Base-by-base conservation (phyloP, 1,139 yeast species). In the Spathaspora sp. region DNA sequence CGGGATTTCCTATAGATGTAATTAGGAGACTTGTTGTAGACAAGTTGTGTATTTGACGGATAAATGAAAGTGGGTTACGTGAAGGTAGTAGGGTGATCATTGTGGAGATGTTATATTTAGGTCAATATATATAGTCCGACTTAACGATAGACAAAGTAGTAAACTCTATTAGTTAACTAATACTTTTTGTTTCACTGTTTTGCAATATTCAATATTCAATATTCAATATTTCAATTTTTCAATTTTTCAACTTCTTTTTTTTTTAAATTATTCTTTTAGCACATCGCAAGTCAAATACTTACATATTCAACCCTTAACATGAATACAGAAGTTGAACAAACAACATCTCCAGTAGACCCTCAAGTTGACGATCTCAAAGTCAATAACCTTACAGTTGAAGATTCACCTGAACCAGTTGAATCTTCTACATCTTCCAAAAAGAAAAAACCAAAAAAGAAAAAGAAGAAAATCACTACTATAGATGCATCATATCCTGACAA, bases 1-100 rank as follows among this genome's bases (percentile, higher is more conserved):
- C 89, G 0, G 96, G 96, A 58, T 89, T 89, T 0, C 96, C 96
- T 3, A 89, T 69, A 0, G 93, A 86, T 5, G 84, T 80, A 8
- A 82, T 48, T 36, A 54, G 51, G 8, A 54, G 33, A 25, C 43
- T 41, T 8, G 43, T 6, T 31, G 36, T 15, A 15, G 18, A 13
- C 13, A 4, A 15, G 16, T 23, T 34, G 13, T 34, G 16, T 9
- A 34, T 2, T 4, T 3, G 13, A 15, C 23, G 20, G 16, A 17
- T 17, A 17, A 34, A 34, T 7, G 23, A 17, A 8, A 17, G 38
- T 16, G 23, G 9, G 7, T 4, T 5, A 34, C 10, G 16, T 34
- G n/a, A 5, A 13, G 23, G 13, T 10, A 34, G 7, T 2, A 34
- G 13, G 10, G n/a, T n/a, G n/a, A 29, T 29, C 23, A 20, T 20